phyloP scores from a whole-genome alignment of 352 stramenopile species.

The Globisporangium perplexum region DNA sequence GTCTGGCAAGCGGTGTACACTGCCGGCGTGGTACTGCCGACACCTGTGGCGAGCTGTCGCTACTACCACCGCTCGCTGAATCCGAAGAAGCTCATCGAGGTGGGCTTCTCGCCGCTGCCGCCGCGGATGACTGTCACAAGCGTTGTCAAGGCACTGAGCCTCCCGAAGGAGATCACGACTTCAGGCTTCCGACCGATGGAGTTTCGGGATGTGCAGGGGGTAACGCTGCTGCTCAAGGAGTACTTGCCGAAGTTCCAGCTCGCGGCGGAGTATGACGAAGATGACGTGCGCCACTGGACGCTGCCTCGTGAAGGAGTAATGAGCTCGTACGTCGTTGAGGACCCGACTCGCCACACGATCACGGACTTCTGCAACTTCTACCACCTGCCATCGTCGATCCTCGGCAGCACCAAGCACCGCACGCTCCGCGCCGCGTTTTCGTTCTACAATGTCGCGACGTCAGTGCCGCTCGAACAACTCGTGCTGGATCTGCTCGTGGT shows the following conservation, averaged over 20 bases:
- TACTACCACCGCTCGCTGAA: conserved; percentile 98
- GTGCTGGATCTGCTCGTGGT: conserved; percentile 64
- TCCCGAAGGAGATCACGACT: conserved; percentile 44
- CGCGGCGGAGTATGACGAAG: conserved; percentile 79
- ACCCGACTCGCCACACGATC: conserved; percentile 64
- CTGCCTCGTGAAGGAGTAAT: conserved; percentile 94
- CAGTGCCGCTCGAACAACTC: conserved; percentile 43
- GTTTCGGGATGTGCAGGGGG: conserved; percentile 39
- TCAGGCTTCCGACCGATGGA: conserved; percentile 54
- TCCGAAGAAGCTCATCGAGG: conserved; percentile 97
- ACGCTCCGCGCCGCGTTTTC: conserved; percentile 98
- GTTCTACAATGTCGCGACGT: conserved; percentile 95
- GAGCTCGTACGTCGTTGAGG: conserved; percentile 90
- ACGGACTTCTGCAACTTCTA: conserved; percentile 97
- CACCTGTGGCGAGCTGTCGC: conserved; percentile 90
- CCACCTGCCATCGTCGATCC: conserved; percentile 95
- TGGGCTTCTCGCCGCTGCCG: conserved; percentile 94
- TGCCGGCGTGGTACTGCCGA: conserved; percentile 95
- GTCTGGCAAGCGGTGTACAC: conserved; percentile 98
- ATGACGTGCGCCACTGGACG: conserved; percentile 97
- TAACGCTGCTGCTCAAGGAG: conserved; percentile 39
- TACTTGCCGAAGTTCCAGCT: conserved; percentile 76
- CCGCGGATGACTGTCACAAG: conserved; percentile 94
- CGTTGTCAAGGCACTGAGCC: conserved; percentile 88
- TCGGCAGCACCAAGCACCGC: conserved; percentile 93